Evolutionary conservation across 1,284 basidiomycete species (phyloP).

Genomic region (Cryptococcus sp.): DNA sequence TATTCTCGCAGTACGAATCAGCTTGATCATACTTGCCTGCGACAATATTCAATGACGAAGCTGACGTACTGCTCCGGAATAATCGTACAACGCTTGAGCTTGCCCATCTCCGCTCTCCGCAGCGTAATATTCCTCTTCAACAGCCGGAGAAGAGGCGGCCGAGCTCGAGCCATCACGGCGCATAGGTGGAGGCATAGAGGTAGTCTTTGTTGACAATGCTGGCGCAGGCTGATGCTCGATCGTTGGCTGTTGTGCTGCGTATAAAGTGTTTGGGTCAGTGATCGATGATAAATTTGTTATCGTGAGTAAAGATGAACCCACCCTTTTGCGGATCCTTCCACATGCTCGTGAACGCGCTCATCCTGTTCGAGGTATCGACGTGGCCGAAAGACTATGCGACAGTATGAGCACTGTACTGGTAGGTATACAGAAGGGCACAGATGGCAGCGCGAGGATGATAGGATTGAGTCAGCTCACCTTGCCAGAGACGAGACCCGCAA

Average conservation of each 20-base stretch:
- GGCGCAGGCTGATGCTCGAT: conserved; percentile 16
- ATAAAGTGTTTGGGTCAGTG: background rate
- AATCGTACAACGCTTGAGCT: conserved; percentile 49
- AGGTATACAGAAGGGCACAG: background rate
- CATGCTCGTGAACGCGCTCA: conserved; percentile 40
- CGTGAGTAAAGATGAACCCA: conserved; percentile 6
- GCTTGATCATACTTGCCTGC: background rate
- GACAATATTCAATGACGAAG: background rate
- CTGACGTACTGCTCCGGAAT: conserved; percentile 33
- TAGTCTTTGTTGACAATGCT: conserved; percentile 12
- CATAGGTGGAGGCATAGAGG: conserved; percentile 24
- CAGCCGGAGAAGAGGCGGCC: conserved; percentile 2
- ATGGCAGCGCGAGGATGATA: background rate
- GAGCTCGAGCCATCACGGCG: conserved; percentile 15
- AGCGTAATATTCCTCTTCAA: background rate
- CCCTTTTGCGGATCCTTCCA: conserved; percentile 42
- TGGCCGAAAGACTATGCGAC: conserved; percentile 33
- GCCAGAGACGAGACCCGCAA: conserved; percentile 24
- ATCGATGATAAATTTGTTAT: background rate
- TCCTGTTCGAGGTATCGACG: conserved; percentile 35
- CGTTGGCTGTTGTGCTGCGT: conserved; percentile 1
- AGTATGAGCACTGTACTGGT: background rate
- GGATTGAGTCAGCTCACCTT: conserved; percentile 15
- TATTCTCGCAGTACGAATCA: conserved; percentile 9
- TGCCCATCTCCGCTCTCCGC: conserved; percentile 20